Evolutionary conservation across 768 basidiomycete genomes (phyloP).

Genomic region (Trametes punicea): DNA sequence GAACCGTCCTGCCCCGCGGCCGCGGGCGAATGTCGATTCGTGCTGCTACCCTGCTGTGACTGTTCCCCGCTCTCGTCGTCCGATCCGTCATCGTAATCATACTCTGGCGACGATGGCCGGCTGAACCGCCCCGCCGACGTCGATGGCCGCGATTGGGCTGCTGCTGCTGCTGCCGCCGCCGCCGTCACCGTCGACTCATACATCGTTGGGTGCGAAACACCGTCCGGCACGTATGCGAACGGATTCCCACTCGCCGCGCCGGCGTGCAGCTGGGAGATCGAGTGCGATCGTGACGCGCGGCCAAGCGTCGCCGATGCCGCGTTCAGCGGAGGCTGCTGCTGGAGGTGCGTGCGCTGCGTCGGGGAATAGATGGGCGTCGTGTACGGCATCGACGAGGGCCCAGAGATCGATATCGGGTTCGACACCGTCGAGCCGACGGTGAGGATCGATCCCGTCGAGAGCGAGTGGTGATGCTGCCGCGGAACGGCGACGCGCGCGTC

Average conservation of each 20-base stretch:
- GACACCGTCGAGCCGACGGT: slow-evolving; percentile 15
- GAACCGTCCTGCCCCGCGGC: slow-evolving; percentile 1
- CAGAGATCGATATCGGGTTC: slow-evolving; percentile 6
- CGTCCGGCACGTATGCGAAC: slow-evolving; percentile 30
- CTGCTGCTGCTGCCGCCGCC: slow-evolving; percentile 7
- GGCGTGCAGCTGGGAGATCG: slow-evolving; percentile 28
- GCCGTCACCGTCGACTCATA: slow-evolving; percentile 21
- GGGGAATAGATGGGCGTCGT: slow-evolving; percentile 22
- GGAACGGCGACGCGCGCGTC: slow-evolving; percentile 13
- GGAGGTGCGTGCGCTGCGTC: slow-evolving; percentile 26
- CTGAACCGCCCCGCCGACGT: slow-evolving; percentile 27
- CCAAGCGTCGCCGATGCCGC: slow-evolving; percentile 22
- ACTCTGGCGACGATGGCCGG: slow-evolving; percentile 31
- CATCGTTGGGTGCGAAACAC: slow-evolving; percentile 21
- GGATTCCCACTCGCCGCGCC: slow-evolving; percentile 18
- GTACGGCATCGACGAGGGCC: slow-evolving; percentile 20
- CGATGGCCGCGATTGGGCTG: slow-evolving; percentile 26
- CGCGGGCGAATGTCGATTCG: slow-evolving; percentile 14
- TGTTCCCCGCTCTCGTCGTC: slow-evolving; percentile 24
- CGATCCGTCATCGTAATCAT: slow-evolving; percentile 35
- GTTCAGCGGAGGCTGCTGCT: slow-evolving; percentile 21
- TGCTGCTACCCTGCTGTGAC: slow-evolving; percentile 1
- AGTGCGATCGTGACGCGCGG: slow-evolving; percentile 31
- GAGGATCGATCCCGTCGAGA: slow-evolving; percentile 19
- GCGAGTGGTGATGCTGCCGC: slow-evolving; percentile 24